These are phyloP conservation scores for Diaporthe sp. DNA, from an alignment of 2,329 filamentous ascomycete species.

Conservation along the genomic window DNA sequence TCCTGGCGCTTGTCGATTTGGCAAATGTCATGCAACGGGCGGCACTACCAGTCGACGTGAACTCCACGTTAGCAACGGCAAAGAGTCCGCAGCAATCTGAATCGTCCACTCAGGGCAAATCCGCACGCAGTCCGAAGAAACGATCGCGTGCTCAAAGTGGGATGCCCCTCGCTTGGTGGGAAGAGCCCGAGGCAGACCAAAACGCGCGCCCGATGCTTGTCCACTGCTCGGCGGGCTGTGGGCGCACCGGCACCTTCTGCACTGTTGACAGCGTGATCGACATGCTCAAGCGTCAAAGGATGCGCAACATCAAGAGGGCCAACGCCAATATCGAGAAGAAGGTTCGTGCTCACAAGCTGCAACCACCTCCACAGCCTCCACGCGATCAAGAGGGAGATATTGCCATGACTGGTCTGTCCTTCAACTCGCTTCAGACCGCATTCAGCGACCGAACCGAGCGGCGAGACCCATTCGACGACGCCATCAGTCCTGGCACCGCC, in stretches of 20 bases:
- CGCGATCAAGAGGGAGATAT: slow-evolving; percentile 58
- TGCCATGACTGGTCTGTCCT: slow-evolving; percentile 48
- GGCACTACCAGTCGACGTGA: slow-evolving; percentile 57
- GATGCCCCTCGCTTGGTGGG: slow-evolving; percentile 58
- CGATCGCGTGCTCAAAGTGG: slow-evolving; percentile 31
- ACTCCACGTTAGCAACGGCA: slow-evolving; percentile 42
- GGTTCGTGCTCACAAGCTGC: slow-evolving; percentile 31
- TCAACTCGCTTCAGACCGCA: slow-evolving; percentile 10
- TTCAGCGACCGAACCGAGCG: slow-evolving; percentile 1
- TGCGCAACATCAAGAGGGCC: slow-evolving; percentile 40
- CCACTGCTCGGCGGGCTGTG: slow-evolving; percentile 96
- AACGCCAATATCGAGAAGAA: slow-evolving; percentile 42
- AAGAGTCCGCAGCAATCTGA: slow-evolving; percentile 7
- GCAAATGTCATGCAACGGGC: slow-evolving; percentile 79
- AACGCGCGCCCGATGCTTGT: slow-evolving; percentile 81
- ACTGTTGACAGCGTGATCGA: slow-evolving; percentile 96
- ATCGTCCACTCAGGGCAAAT: neutral
- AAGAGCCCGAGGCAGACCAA: slow-evolving; percentile 68
- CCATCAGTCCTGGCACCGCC: slow-evolving; percentile 33
- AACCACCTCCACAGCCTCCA: slow-evolving; percentile 36
- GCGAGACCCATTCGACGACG: slow-evolving; percentile 30
- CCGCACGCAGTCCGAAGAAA: slow-evolving; percentile 36
- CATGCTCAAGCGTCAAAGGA: slow-evolving; percentile 89
- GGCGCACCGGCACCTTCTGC: slow-evolving; percentile 95
- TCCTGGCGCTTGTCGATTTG: slow-evolving; percentile 90